Conservation (phyloP, 495 filamentous ascomycete genomes). For the Xylaria grammica region DNA sequence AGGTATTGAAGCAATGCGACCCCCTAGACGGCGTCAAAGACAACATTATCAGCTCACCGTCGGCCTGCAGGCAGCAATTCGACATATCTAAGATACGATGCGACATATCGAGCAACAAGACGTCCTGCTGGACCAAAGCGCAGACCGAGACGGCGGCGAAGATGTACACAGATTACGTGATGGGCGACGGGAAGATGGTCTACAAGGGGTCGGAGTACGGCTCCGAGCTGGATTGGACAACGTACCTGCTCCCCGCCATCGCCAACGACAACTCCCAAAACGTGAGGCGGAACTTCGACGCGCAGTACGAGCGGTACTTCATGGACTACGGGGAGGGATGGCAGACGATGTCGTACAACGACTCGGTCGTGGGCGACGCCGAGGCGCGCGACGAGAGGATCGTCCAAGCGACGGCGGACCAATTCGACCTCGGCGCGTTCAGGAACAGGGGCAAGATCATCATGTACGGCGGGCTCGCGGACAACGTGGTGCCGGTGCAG, state of each 20-base stretch:
- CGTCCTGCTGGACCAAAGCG: conserved; percentile 54
- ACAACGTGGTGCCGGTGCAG: conserved; percentile 54
- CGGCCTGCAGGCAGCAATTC: conserved; percentile 55
- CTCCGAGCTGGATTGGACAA: conserved; percentile 41
- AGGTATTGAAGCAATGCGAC: conserved; percentile 68
- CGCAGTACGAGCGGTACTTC: conserved; percentile 45
- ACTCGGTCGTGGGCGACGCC: conserved; percentile 41
- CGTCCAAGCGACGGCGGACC: conserved; percentile 48
- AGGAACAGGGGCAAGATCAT: conserved; percentile 46
- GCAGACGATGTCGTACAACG: conserved; percentile 42
- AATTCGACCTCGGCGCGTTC: conserved; percentile 55
- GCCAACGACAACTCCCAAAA: conserved; percentile 30
- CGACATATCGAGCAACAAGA: conserved; percentile 46
- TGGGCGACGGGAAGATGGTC: conserved; percentile 54
- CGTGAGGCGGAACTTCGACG: conserved; percentile 40
- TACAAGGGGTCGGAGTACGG: conserved; percentile 56
- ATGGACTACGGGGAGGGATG: conserved; percentile 42
- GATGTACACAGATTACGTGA: conserved; percentile 59
- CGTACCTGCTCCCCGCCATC: conserved; percentile 36
- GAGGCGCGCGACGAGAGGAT: conserved; percentile 36
- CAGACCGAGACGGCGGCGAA: conserved; percentile 60
- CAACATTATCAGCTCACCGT: conserved; percentile 63
- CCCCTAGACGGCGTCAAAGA: conserved; percentile 63
- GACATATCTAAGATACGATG: conserved; percentile 48
- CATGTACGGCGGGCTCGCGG: conserved; percentile 61